A percentile compares a stretch with the other conserved stretches of the same genome.
Conservation (phyloP, 2,329 filamentous ascomycete genomes). For the Metarhizium rileyi region DNA sequence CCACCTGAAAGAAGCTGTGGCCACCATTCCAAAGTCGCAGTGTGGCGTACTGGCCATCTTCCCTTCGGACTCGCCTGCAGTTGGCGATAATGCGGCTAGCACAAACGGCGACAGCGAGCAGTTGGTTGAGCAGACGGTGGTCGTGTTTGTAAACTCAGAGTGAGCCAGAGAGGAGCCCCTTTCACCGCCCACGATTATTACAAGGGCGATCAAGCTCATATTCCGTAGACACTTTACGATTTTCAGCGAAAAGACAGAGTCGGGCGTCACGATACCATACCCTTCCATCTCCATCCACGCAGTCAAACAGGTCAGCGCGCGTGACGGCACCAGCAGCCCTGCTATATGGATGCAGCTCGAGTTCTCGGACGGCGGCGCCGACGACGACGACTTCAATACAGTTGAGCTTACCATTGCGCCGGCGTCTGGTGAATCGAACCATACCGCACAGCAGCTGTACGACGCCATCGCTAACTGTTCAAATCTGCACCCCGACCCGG, state of each 20-base stretch:
- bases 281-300: conserved; percentile 67
- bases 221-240: conserved; percentile 40
- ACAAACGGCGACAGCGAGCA: conserved; percentile 25
- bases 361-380: conserved; percentile 46
- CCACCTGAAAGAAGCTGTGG: conserved; percentile 45
- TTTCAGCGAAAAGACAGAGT: conserved; percentile 47
- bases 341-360: conserved; percentile 61
- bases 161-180: conserved; percentile 21
- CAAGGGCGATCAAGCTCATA: not conserved
- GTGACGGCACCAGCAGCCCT: conserved; percentile 28
- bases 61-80: conserved; percentile 26
- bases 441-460: conserved; percentile 40
- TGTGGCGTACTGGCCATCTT: conserved; percentile 46
- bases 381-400: conserved; percentile 55
- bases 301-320: conserved; percentile 46
- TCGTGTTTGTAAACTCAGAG: conserved; percentile 51
- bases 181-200: not conserved
- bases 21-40: conserved; percentile 47
- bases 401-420: conserved; percentile 61
- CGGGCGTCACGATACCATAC: conserved; percentile 62
- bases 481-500: conserved; percentile 64
- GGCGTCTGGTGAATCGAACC: conserved; percentile 16
- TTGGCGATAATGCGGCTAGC: conserved; percentile 12
- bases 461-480: conserved; percentile 65
- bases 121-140: conserved; percentile 37